A percentile compares a stretch with the other conserved stretches of the same genome.
Evolutionary conservation across 768 basidiomycete species (phyloP).

Genomic region (Pleurotus ostreatus): DNA sequence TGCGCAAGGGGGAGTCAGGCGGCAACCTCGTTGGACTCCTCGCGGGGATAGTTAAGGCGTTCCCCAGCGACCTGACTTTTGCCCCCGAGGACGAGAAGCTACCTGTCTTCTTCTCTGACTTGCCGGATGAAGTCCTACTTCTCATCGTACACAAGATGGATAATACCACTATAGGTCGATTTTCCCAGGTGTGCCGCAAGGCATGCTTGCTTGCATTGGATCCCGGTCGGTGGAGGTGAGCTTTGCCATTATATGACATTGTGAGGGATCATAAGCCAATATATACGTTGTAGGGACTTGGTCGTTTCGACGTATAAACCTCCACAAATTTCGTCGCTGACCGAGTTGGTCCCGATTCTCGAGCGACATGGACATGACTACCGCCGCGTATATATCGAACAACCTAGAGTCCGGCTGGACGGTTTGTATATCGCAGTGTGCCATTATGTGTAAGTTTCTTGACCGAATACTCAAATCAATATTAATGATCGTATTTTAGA

Average conservation of each 20-base stretch:
- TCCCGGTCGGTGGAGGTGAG: constrained; percentile 74
- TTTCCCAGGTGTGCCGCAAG: constrained; percentile 69
- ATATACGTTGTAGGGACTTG: constrained; percentile 43
- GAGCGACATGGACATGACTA: constrained; percentile 58
- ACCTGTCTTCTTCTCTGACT: constrained; percentile 45
- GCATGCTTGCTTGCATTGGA: constrained; percentile 73
- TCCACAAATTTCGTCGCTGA: constrained; percentile 64
- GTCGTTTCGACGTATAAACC: constrained; percentile 66
- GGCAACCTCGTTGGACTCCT: constrained; percentile 34
- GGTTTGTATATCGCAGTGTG: no score
- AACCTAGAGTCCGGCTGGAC: no score
- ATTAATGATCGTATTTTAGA: no score
- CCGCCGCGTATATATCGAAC: constrained; percentile 76
- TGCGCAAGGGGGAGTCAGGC: constrained; percentile 15
- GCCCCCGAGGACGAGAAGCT: constrained; percentile 65
- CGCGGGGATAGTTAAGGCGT: constrained; percentile 44
- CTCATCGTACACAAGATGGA: constrained; percentile 63
- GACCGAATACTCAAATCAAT: no score
- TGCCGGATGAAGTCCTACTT: constrained; percentile 79
- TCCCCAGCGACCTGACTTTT: constrained; percentile 52
- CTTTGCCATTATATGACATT: constrained; percentile 2
- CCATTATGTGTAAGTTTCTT: no score
- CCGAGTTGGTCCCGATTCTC: constrained; percentile 45
- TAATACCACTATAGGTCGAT: constrained; percentile 67
- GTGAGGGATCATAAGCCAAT: background rate